Evolutionary conservation across 73 alveolate species (phyloP), one percentile per base, ranked within the genome.

Genomic region (Uronychia setigera): DNA sequence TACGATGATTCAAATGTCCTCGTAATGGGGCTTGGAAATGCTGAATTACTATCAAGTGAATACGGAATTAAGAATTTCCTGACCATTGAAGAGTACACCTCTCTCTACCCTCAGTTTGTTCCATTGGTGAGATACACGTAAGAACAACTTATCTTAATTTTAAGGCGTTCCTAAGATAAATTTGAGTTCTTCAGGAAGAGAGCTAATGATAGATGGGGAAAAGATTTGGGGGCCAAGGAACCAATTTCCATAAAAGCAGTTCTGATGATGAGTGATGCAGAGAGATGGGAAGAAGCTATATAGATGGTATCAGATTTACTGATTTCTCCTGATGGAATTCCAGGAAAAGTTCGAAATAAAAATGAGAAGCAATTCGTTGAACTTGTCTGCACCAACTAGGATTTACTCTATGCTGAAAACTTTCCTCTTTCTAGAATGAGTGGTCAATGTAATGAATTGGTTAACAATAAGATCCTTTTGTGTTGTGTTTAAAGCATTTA

Each of bases 401-500:
- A 87, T 78, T 31, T 87, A 76, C 35, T 60, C n/a, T 92, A 79
- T 60, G 91, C 92, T 30, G 88, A 57, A 60, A 60, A 31, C 78
- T 58, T 29, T 81, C 32, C 75, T 33, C 30, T 92, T 31, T 87
- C 88, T 31, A 88, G n/a, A n/a, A n/a, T n/a, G n/a, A n/a, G n/a
- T n/a, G n/a, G n/a, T n/a, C n/a, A n/a, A n/a, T n/a, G n/a, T n/a
- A n/a, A n/a, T n/a, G n/a, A n/a, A n/a, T n/a, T n/a, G n/a, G 98
- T 76, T 87, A 85, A 25, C 97, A 94, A 0, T 90, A 88, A 60
- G 98, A 96, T 9, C 46, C 88, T 33, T 86, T 94, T 60, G 82
- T 86, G 26, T 58, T 78, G 35, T 34, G 85, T 58, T 78, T 94
- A 0, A 78, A 87, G 27, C 29, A 34, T 29, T 75, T 89, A n/a